These are phyloP conservation scores for Amphicarpaea edgeworthii DNA, from an alignment of 306 rosid genomes.

Conservation along the genomic window DNA sequence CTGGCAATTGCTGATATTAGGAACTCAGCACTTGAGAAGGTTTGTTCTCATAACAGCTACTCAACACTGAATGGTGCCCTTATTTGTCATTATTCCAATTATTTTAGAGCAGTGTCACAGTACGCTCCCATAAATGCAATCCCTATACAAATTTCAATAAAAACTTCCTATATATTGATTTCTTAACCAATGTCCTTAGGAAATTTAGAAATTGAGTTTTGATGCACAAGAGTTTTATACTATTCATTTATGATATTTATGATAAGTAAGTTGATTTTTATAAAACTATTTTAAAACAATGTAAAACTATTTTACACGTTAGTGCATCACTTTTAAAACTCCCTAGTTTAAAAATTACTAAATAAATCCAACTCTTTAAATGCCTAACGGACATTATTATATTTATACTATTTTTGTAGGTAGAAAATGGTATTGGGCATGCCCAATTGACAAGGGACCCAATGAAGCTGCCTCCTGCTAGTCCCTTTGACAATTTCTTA, in stretches of 20 bases:
- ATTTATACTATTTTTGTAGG: conserved; percentile 48
- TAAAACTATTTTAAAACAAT: no score
- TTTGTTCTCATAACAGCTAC: conserved; percentile 48
- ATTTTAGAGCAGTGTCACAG: neutral
- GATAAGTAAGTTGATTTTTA: no score
- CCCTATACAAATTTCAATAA: no score
- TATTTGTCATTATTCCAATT: conserved; percentile 10
- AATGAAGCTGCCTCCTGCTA: conserved; percentile 94
- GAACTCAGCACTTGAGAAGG: conserved; percentile 63
- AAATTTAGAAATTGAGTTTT: no score
- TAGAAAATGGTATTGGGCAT: conserved; percentile 47
- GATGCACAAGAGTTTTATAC: no score
- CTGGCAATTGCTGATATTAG: conserved; percentile 49
- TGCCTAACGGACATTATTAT: neutral
- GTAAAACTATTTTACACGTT: no score
- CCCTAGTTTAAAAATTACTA: no score
- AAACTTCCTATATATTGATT: no score
- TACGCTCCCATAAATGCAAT: no score
- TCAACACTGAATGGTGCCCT: conserved; percentile 38
- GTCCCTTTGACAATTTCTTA: conserved; percentile 97
- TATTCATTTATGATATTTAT: no score
- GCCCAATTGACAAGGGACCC: conserved; percentile 53
- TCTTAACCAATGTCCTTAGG: no score
- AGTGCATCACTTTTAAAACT: no score
- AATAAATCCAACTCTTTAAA: conserved; percentile 11